Evolutionary conservation across 768 basidiomycete genomes (phyloP).

Genomic region (Austroboletus festivus): DNA sequence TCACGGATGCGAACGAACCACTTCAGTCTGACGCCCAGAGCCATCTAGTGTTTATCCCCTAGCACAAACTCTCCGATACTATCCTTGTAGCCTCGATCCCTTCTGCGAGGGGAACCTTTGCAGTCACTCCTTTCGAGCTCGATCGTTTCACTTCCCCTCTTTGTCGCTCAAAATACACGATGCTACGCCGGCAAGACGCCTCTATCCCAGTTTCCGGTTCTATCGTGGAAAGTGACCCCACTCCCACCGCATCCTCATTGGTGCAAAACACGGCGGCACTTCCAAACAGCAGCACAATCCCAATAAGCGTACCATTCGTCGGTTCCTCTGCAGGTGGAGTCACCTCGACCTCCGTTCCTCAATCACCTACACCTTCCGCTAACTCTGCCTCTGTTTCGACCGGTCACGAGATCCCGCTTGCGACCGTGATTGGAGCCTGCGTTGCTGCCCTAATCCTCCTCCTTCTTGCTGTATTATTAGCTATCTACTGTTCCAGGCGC

Average conservation of each 20-base stretch:
- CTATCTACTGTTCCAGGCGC: conserved; percentile 53
- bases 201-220: conserved; percentile 21
- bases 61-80: not conserved
- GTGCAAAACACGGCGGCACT: conserved; percentile 17
- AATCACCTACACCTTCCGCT: conserved; percentile 11
- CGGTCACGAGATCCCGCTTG: conserved; percentile 27
- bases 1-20: conserved; percentile 21
- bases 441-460: conserved; percentile 56
- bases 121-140: conserved; percentile 19
- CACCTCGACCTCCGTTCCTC: not conserved
- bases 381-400: conserved; percentile 11
- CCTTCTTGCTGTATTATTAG: conserved; percentile 45
- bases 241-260: conserved; percentile 25
- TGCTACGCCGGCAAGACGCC: conserved; percentile 14
- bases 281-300: not conserved
- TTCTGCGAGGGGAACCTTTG: conserved; percentile 21
- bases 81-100: conserved; percentile 11
- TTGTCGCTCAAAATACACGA: conserved; percentile 15
- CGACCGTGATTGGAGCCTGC: conserved; percentile 62
- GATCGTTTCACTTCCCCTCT: conserved; percentile 3
- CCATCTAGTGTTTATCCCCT: not conserved
- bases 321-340: not conserved
- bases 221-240: conserved; percentile 20
- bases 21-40: conserved; percentile 7
- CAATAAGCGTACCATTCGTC: conserved; percentile 16